A percentile compares a stretch with the other conserved stretches of the same genome.
phyloP scores from a whole-genome alignment of 164 flowering plant species.

The Piper betle region DNA sequence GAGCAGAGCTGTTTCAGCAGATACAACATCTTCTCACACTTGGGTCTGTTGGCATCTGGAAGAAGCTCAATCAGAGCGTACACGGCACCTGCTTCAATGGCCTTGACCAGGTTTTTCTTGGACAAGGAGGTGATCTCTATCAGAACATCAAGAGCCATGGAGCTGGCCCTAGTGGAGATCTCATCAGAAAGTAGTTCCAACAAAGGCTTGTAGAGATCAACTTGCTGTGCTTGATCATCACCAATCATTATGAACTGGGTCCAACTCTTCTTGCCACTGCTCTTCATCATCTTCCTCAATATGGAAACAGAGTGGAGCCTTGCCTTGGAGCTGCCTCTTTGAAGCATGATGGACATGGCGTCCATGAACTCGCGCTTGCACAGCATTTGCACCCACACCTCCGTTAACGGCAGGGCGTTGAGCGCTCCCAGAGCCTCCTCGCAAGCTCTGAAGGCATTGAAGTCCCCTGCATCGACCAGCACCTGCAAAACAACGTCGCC shows the following conservation, averaged over 20 bases:
- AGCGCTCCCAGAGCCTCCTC: slow-evolving; percentile 52
- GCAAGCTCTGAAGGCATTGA: slow-evolving; percentile 34
- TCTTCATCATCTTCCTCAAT: slow-evolving; percentile 20
- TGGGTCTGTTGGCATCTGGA: slow-evolving; percentile 34
- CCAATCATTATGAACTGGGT: slow-evolving; percentile 19
- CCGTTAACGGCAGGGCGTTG: slow-evolving; percentile 19
- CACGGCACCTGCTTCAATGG: slow-evolving; percentile 56
- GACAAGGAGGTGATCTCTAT: slow-evolving; percentile 26
- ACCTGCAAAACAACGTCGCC: slow-evolving; percentile 22
- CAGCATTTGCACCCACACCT: slow-evolving; percentile 13
- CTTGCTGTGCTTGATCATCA: too few species aligned
- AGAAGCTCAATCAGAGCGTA: slow-evolving; percentile 47
- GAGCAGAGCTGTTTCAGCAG: slow-evolving; percentile 39
- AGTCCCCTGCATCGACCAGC: slow-evolving; percentile 26
- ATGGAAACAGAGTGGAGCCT: slow-evolving; percentile 31
- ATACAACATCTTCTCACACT: slow-evolving; percentile 44
- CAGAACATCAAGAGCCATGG: slow-evolving; percentile 38
- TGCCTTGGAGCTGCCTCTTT: slow-evolving; percentile 47
- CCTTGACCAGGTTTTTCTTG: slow-evolving; percentile 30
- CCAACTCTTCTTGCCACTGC: slow-evolving; percentile 22
- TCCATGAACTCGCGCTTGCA: slow-evolving; percentile 30
- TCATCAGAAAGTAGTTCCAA: slow-evolving; percentile 51
- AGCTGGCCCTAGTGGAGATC: slow-evolving; percentile 34
- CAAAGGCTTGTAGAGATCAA: slow-evolving; percentile 43
- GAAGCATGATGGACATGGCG: slow-evolving; percentile 40